phyloP scores from a whole-genome alignment of 2,329 filamentous ascomycete species.

The Colletotrichum sp. region DNA sequence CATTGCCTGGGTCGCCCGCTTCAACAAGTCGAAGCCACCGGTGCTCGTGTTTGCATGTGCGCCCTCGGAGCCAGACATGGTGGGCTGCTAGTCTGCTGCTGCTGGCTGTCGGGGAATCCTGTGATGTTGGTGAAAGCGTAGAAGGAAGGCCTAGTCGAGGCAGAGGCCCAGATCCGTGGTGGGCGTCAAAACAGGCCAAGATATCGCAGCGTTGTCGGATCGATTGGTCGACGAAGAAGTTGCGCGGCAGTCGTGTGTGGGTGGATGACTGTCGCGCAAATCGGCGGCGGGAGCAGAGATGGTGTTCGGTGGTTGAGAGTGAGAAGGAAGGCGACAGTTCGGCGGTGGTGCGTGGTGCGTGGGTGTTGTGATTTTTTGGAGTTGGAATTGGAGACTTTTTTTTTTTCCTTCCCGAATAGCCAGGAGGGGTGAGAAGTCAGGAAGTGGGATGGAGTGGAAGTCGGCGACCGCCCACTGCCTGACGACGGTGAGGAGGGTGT shows the following conservation, averaged over 20 bases:
- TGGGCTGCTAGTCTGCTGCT: conserved; percentile 29
- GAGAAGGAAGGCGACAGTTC: conserved; percentile 2
- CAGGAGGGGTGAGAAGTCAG: conserved; percentile 13
- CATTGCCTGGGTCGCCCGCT: conserved; percentile 67
- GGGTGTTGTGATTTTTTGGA: conserved; percentile 18
- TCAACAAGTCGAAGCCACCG: conserved; percentile 60
- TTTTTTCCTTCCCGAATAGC: background rate
- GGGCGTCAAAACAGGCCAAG: conserved; percentile 19
- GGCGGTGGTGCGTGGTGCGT: conserved; percentile 3
- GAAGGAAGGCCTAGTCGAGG: conserved; percentile 18
- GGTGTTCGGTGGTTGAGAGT: background rate
- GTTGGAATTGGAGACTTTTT: conserved; percentile 20
- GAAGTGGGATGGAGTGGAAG: conserved; percentile 7
- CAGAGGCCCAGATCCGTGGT: conserved; percentile 14
- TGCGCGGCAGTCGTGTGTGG: background rate
- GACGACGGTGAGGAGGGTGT: background rate
- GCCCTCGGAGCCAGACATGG: conserved; percentile 57
- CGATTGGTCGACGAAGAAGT: background rate
- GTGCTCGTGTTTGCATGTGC: conserved; percentile 43
- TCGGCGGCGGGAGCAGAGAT: background rate
- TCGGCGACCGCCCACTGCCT: background rate
- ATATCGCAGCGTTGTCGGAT: conserved; percentile 5
- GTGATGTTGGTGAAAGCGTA: background rate
- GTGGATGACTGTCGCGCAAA: background rate
- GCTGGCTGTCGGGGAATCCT: background rate